These are phyloP conservation scores for Phoma sp. DNA, from an alignment of 2,329 filamentous ascomycete genomes.

Conservation along the genomic window DNA sequence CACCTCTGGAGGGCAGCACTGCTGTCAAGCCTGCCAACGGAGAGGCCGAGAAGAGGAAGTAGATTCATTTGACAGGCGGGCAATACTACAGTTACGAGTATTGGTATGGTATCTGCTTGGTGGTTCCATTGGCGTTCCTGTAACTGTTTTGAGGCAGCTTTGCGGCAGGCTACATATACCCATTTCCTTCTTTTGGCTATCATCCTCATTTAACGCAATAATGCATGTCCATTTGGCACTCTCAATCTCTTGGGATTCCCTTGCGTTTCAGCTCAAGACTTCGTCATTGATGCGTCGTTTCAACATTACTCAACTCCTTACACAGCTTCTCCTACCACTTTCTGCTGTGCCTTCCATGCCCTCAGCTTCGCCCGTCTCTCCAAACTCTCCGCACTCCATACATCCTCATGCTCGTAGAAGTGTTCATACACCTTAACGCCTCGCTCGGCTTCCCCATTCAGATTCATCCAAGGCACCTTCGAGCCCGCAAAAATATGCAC, in stretches of 20 bases:
- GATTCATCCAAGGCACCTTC: constrained; percentile 49
- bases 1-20: constrained; percentile 39
- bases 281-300: neutral
- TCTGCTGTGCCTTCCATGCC: constrained; percentile 8
- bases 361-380: constrained; percentile 17
- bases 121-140: neutral
- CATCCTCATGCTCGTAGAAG: constrained; percentile 20
- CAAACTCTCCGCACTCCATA: constrained; percentile 22
- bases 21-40: constrained; percentile 27
- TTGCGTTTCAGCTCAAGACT: no score
- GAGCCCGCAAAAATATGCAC: constrained; percentile 54
- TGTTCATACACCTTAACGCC: constrained; percentile 21
- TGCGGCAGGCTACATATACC: constrained; percentile 9
- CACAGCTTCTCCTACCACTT: neutral
- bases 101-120: neutral
- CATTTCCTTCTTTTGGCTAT: constrained; percentile 9
- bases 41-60: constrained; percentile 29
- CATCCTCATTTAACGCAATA: neutral
- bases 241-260: neutral
- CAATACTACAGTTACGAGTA: neutral
- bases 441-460: constrained; percentile 47
- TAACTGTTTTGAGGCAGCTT: neutral
- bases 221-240: neutral
- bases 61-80: neutral
- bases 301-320: neutral